Conservation (phyloP, 768 basidiomycete species). For the Mycena sanguinolenta region DNA sequence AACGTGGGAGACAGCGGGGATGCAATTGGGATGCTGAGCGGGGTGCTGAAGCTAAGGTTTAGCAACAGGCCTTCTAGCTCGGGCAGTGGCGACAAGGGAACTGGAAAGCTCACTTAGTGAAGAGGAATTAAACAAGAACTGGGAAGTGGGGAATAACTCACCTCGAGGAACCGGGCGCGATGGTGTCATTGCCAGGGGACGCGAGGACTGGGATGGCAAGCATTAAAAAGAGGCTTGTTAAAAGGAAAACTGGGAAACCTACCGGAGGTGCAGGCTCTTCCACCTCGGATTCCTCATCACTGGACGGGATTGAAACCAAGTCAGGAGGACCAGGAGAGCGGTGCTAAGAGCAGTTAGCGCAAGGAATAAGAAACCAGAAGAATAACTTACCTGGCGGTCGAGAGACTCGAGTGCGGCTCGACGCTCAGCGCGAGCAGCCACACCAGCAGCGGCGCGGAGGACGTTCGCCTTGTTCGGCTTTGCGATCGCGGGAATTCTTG, state of each 20-base stretch:
- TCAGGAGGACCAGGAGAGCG: too few species aligned
- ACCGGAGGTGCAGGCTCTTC: too few species aligned
- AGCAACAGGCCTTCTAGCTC: slow-evolving; percentile 3
- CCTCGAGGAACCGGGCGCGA: too few species aligned
- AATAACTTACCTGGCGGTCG: background rate
- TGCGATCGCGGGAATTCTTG: slow-evolving; percentile 10
- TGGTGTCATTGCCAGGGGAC: too few species aligned
- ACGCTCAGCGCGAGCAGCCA: background rate
- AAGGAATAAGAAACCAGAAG: too few species aligned
- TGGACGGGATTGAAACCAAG: too few species aligned
- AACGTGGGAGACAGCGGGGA: background rate
- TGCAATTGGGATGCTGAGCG: slow-evolving; percentile 2
- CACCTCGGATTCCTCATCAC: too few species aligned
- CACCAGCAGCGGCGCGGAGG: background rate
- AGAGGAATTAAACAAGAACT: background rate
- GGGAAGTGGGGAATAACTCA: background rate
- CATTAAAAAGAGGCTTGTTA: too few species aligned
- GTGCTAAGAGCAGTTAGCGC: too few species aligned
- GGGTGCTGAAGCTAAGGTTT: background rate
- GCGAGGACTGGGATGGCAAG: too few species aligned
- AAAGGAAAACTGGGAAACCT: too few species aligned
- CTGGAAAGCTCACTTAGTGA: background rate
- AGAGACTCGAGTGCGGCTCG: too few species aligned
- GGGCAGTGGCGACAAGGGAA: background rate
- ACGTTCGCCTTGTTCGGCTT: background rate